Evolutionary conservation across 2,329 filamentous ascomycete genomes (phyloP), one percentile per base, ranked within the genome.

Genomic region (Penicillium sp.): DNA sequence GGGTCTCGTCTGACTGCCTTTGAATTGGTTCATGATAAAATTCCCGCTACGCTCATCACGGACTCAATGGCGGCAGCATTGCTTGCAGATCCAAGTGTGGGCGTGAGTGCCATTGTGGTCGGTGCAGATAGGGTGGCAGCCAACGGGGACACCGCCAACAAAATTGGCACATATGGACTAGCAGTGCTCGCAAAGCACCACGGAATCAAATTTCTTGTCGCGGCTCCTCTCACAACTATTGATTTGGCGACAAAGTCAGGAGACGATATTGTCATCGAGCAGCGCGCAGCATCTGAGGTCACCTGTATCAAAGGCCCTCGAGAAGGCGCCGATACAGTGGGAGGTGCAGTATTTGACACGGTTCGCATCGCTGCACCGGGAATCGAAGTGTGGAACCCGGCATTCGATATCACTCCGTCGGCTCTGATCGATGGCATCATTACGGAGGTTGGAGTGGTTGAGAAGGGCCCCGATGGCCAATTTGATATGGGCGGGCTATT

Each of bases 111-210:
- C 6, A 89, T 99, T 47, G 87, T 99, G 28, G 94, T 99, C 0
- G 94, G 94, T 26, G 94, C 94, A 2, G 94, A 99, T 71, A 85
- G 94, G 51, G 94, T 99, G 13, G 94, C 93, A 29, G 89, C 91
- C 46, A 99, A 99, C 65, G 94, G 94, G 28, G 94, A 99, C 74
- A 97, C 94, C 0, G 94, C 94, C 51, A 99, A 99, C 78, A 99
- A 99, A 78, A 95, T 99, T 56, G 94, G 94, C 47, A 99, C 94
- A 0, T 97, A 99, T 70, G 83, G 87, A 49, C 81, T 99, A 4
- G 91, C 94, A 3, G 91, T 97, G n/a, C 81, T 96, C 28, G 94
- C 94, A 21, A 86, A 82, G 60, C 80, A 92, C 66, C 94, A 99
- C 65, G 89, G 89, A 16, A 82, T 97, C 66, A 95, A 93, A 72